Conservation (phyloP, 441 rosid genomes). For the Breynia disticha region DNA sequence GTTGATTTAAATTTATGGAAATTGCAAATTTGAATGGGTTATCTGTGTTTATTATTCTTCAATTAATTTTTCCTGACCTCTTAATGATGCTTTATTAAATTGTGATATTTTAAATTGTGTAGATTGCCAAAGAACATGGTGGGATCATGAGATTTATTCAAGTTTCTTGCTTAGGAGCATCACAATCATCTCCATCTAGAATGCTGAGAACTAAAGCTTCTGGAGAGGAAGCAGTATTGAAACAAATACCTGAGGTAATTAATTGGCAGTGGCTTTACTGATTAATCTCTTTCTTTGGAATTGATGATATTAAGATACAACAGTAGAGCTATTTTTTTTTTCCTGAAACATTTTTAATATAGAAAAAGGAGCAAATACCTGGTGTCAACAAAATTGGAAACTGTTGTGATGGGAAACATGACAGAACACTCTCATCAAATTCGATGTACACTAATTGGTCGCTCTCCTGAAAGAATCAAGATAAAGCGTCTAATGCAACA, state of each 20-base stretch:
- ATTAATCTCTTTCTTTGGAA: not conserved
- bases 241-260: slow-evolving; percentile 75
- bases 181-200: slow-evolving; percentile 73
- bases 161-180: slow-evolving; percentile 92
- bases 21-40: not conserved
- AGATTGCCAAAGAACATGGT: slow-evolving; percentile 97
- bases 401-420: not conserved
- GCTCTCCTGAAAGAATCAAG: too few species aligned
- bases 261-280: slow-evolving; percentile 4
- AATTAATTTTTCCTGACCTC: not conserved
- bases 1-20: not conserved
- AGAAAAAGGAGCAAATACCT: not conserved
- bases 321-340: not conserved
- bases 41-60: not conserved
- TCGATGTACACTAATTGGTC: too few species aligned
- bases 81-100: too few species aligned
- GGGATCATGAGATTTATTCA: slow-evolving; percentile 96
- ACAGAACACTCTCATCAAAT: too few species aligned
- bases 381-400: not conserved
- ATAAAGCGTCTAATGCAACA: too few species aligned
- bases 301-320: not conserved
- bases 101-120: slow-evolving; percentile 11
- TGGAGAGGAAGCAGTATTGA: slow-evolving; percentile 80
- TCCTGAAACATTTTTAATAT: not conserved
- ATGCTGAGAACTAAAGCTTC: slow-evolving; percentile 81